Percentiles rank a stretch among this genome's conserved stretches.
Evolutionary conservation across 2,329 filamentous ascomycete species (phyloP).

Genomic region (Clarireedia sp.): DNA sequence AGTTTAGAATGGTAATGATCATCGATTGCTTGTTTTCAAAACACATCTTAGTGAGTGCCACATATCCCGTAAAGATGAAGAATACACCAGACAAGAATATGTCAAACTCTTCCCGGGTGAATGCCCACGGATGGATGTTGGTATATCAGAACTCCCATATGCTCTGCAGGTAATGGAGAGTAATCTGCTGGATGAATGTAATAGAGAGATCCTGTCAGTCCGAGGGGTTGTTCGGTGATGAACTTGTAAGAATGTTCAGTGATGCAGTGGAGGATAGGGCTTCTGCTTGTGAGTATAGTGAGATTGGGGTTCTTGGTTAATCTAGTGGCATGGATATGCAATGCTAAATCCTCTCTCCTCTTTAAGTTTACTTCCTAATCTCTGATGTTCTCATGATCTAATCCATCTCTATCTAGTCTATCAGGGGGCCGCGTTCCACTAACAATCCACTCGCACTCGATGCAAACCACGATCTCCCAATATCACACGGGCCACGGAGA

Average conservation of each 20-base stretch:
- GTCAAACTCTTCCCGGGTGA: constrained; percentile 51
- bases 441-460: constrained; percentile 33
- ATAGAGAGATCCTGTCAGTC: constrained; percentile 34
- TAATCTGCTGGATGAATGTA: constrained; percentile 52
- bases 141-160: constrained; percentile 51
- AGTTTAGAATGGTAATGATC: too few relatives aligned
- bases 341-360: too few relatives aligned
- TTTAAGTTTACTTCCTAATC: too few relatives aligned
- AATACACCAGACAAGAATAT: constrained; percentile 50
- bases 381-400: too few relatives aligned
- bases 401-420: too few relatives aligned
- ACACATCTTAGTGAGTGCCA: too few relatives aligned
- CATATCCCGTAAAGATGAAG: constrained; percentile 64
- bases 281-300: too few relatives aligned
- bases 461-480: constrained; percentile 39
- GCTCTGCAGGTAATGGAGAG: constrained; percentile 57
- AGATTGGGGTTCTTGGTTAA: too few relatives aligned
- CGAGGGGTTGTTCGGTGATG: constrained; percentile 66
- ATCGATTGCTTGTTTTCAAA: too few relatives aligned
- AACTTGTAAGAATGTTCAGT: constrained; percentile 62
- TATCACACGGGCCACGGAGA: constrained; percentile 40
- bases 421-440: too few relatives aligned
- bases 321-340: too few relatives aligned
- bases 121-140: constrained; percentile 39
- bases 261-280: constrained; percentile 38